phyloP scores from a whole-genome alignment of 495 filamentous ascomycete genomes.

The Mytilinidion resinicola region DNA sequence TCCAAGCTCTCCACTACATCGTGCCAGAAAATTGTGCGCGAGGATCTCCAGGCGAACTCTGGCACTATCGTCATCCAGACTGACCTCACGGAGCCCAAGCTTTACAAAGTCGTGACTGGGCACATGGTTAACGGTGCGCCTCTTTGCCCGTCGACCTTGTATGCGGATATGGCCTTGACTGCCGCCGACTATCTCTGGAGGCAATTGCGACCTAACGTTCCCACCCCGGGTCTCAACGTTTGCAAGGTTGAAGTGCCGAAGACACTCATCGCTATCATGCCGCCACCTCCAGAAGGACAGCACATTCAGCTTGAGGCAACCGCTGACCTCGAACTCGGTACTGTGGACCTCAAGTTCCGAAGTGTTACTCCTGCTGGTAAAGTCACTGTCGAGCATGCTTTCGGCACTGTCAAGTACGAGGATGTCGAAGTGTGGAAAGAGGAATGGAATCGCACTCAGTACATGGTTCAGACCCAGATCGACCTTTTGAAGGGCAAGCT shows the following conservation, averaged over 20 bases:
- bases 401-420: constrained; percentile 37
- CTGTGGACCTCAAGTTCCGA: constrained; percentile 35
- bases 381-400: constrained; percentile 35
- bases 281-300: constrained; percentile 34
- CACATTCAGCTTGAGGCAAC: constrained; percentile 39
- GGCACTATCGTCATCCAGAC: constrained; percentile 38
- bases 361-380: constrained; percentile 38
- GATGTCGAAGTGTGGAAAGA: constrained; percentile 36
- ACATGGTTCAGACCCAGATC: constrained; percentile 42
- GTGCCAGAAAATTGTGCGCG: constrained; percentile 38
- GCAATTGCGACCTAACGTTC: constrained; percentile 36
- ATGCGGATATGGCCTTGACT: constrained; percentile 47
- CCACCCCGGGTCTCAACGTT: constrained; percentile 36
- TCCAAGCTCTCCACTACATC: constrained; percentile 39
- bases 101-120: constrained; percentile 35
- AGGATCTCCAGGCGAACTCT: constrained; percentile 36
- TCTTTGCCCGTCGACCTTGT: constrained; percentile 43
- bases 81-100: constrained; percentile 36
- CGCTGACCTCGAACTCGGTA: constrained; percentile 36
- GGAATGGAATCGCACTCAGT: constrained; percentile 38
- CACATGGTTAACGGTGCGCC: constrained; percentile 41
- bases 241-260: constrained; percentile 39
- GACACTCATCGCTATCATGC: constrained; percentile 38
- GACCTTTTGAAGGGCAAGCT: constrained; percentile 39
- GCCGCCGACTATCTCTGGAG: constrained; percentile 43